Conservation (phyloP, 768 basidiomycete species). For the Gautieria morchelliformis region DNA sequence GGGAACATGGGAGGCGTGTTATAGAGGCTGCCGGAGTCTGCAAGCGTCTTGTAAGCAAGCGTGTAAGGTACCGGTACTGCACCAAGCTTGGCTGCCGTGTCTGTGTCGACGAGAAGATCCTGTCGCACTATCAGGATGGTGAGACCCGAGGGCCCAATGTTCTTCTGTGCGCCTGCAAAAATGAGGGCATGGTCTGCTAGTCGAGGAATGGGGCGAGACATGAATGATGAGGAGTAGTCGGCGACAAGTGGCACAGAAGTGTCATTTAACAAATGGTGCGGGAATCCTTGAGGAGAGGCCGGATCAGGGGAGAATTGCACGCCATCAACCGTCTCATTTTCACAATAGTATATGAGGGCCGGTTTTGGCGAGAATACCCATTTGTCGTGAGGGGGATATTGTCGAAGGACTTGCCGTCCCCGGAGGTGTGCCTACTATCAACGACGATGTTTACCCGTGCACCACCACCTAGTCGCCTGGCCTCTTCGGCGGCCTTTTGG, state of each 20-base stretch:
- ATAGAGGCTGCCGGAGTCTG: conserved; percentile 67
- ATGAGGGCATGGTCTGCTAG: conserved; percentile 88
- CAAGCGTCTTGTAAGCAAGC: conserved; percentile 75
- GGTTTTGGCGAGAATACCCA: conserved; percentile 76
- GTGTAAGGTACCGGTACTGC: conserved; percentile 67
- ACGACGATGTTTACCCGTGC: conserved; percentile 58
- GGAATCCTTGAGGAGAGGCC: conserved; percentile 59
- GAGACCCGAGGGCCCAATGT: conserved; percentile 88
- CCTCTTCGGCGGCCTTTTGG: conserved; percentile 78
- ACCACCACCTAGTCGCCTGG: conserved; percentile 51
- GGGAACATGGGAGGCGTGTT: conserved; percentile 92
- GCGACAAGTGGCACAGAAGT: conserved; percentile 63
- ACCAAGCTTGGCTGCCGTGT: conserved; percentile 65
- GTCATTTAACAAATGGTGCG: conserved; percentile 62
- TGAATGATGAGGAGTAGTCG: conserved; percentile 95
- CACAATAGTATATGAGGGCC: conserved; percentile 95
- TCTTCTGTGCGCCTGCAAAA: conserved; percentile 97
- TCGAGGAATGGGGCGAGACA: conserved; percentile 85
- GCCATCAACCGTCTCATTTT: conserved; percentile 97
- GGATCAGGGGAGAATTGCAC: conserved; percentile 69
- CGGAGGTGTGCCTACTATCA: conserved; percentile 53
- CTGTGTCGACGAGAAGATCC: conserved; percentile 86
- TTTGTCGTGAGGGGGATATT: conserved; percentile 65
- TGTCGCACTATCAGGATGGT: conserved; percentile 92
- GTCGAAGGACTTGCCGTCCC: conserved; percentile 64